Percentiles rank a stretch among this genome's conserved stretches.
phyloP scores from a whole-genome alignment of 441 rosid genomes.

The Euphorbia schlechtendalii region DNA sequence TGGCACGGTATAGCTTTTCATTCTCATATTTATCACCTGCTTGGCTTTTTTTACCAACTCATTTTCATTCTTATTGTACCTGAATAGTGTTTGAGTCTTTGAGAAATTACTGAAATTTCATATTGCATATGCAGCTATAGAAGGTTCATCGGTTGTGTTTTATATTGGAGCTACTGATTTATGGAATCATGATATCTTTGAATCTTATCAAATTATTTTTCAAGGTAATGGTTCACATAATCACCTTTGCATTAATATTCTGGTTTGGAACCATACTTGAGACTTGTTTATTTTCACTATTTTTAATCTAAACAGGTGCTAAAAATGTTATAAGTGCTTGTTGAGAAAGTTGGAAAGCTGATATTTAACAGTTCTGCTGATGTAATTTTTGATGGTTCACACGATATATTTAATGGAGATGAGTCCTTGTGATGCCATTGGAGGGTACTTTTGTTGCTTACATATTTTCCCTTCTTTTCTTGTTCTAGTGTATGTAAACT shows the following conservation, averaged over 20 bases:
- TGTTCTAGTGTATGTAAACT: conserved; percentile 10
- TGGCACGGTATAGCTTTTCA: not conserved
- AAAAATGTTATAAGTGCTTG: conserved; percentile 75
- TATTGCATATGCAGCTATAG: conserved; percentile 47
- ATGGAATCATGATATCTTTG: conserved; percentile 37
- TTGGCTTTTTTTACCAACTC: conserved; percentile 10
- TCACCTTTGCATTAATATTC: no score
- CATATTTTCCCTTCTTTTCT: no score
- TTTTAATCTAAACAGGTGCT: conserved; percentile 42
- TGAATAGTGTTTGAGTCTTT: not conserved
- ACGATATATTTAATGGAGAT: conserved; percentile 51
- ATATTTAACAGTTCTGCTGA: conserved; percentile 79
- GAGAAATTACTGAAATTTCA: not conserved
- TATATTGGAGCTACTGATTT: conserved; percentile 52
- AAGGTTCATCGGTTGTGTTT: conserved; percentile 66
- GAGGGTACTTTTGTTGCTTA: conserved; percentile 65
- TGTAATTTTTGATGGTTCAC: conserved; percentile 73
- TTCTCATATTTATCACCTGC: not conserved
- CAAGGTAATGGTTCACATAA: no score
- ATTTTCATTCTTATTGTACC: not conserved
- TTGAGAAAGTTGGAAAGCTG: conserved; percentile 61
- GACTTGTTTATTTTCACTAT: conserved; percentile 1
- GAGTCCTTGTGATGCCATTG: conserved; percentile 55
- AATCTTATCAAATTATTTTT: conserved; percentile 62
- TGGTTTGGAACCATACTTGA: not conserved